Evolutionary conservation across 2,329 filamentous ascomycete species (phyloP).

Genomic region (Botrytis fabae): DNA sequence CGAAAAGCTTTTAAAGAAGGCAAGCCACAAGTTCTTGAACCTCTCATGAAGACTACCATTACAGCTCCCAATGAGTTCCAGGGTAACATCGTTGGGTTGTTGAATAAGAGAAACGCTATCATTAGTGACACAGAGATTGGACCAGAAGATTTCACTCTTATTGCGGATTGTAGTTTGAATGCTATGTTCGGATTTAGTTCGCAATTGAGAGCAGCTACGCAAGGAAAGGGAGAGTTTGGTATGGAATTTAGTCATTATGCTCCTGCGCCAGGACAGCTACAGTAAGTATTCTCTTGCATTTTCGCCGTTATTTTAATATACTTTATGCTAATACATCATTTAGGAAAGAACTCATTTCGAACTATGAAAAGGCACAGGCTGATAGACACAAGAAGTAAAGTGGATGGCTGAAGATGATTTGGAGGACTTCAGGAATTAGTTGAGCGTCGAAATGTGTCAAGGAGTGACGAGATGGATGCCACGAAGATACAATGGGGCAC

Average conservation of each 20-base stretch:
- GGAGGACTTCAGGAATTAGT: not conserved
- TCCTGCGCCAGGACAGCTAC: constrained; percentile 80
- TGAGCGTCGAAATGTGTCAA: not conserved
- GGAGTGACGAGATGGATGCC: not conserved
- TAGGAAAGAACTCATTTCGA: constrained; percentile 64
- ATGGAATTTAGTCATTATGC: constrained; percentile 99
- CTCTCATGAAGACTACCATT: constrained; percentile 97
- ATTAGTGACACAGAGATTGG: constrained; percentile 96
- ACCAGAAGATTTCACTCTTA: constrained; percentile 87
- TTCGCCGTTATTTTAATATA: not conserved
- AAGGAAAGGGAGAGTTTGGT: constrained; percentile 96
- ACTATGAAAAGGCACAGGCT: constrained; percentile 66
- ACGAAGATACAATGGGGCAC: not conserved
- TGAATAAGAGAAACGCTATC: constrained; percentile 95
- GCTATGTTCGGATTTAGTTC: constrained; percentile 97
- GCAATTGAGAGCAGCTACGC: constrained; percentile 86
- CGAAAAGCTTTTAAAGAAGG: constrained; percentile 85
- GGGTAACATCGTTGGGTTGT: constrained; percentile 86
- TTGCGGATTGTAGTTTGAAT: constrained; percentile 90
- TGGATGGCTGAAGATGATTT: not conserved
- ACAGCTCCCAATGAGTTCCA: constrained; percentile 97
- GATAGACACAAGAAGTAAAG: constrained; percentile 48
- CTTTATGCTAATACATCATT: not conserved
- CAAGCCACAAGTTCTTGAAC: constrained; percentile 83
- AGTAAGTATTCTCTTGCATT: constrained; percentile 58